These are phyloP conservation scores for Cladosporium sp. DNA, from an alignment of 2,329 filamentous ascomycete genomes.

Conservation along the genomic window DNA sequence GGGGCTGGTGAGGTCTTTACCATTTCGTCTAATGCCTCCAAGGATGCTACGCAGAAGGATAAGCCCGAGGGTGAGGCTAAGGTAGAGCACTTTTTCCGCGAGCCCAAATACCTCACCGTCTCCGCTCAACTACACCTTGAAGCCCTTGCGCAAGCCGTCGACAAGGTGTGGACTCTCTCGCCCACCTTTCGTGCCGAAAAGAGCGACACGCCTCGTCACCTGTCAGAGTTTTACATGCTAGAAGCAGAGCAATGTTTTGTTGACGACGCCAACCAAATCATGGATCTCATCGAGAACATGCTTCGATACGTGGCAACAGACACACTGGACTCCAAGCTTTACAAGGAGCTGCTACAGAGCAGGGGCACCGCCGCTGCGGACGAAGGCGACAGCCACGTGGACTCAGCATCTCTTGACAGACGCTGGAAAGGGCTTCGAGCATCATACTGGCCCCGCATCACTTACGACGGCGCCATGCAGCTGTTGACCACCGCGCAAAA, in stretches of 20 bases:
- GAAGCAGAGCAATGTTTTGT: slow-evolving; percentile 85
- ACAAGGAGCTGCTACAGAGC: slow-evolving; percentile 46
- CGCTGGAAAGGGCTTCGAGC: slow-evolving; percentile 65
- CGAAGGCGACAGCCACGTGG: slow-evolving; percentile 31
- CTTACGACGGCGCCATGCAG: slow-evolving; percentile 72
- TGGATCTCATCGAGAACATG: slow-evolving; percentile 75
- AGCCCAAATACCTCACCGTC: slow-evolving; percentile 90
- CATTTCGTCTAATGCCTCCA: slow-evolving; percentile 38
- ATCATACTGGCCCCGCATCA: slow-evolving; percentile 80
- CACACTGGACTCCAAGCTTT: slow-evolving; percentile 45
- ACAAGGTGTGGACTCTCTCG: slow-evolving; percentile 87
- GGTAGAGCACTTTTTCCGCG: slow-evolving; percentile 64
- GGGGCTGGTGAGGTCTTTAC: slow-evolving; percentile 91
- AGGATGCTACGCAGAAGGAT: slow-evolving; percentile 24
- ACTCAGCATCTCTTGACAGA: slow-evolving; percentile 49
- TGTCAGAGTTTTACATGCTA: slow-evolving; percentile 98
- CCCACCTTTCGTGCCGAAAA: slow-evolving; percentile 91
- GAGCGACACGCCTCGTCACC: slow-evolving; percentile 85
- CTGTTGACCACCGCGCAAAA: slow-evolving; percentile 55
- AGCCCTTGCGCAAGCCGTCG: slow-evolving; percentile 79
- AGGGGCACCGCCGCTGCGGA: slow-evolving; percentile 13
- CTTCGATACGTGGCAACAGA: slow-evolving; percentile 53
- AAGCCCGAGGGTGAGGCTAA: slow-evolving; percentile 24
- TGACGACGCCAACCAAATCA: slow-evolving; percentile 62
- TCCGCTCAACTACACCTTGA: slow-evolving; percentile 93